Evolutionary conservation across 179 eudicot genomes (phyloP).

Genomic region (Camellia oleifera): DNA sequence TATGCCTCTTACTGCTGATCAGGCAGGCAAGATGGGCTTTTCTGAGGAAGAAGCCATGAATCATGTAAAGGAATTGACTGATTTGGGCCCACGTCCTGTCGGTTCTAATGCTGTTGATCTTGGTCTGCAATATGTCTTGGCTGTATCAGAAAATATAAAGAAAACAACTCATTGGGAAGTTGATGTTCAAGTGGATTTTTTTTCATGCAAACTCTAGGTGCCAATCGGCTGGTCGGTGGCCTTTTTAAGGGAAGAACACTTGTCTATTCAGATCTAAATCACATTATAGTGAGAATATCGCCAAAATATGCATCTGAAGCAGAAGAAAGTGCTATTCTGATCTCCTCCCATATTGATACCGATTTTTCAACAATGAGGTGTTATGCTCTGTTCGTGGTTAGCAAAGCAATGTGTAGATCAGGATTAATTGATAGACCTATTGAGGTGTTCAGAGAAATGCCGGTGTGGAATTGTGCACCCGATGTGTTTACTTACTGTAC

Average conservation of each 20-base stretch:
- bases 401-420: too few relatives aligned
- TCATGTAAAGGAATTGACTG: conserved; percentile 60
- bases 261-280: conserved; percentile 82
- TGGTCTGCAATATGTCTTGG: conserved; percentile 71
- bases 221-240: conserved; percentile 66
- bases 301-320: conserved; percentile 84
- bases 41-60: conserved; percentile 78
- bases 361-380: conserved; percentile 47
- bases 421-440: too few relatives aligned
- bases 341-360: conserved; percentile 92
- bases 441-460: too few relatives aligned
- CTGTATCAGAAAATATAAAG: conserved; percentile 60
- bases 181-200: conserved; percentile 81
- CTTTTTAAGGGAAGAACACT: conserved; percentile 76
- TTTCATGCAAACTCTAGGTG: conserved; percentile 75
- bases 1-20: conserved; percentile 51
- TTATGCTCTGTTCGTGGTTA: too few relatives aligned
- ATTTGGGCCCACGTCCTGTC: conserved; percentile 85
- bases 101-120: conserved; percentile 77
- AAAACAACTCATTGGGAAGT: conserved; percentile 89
- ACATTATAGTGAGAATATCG: conserved; percentile 65
- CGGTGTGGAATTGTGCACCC: too few relatives aligned
- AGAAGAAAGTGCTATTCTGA: conserved; percentile 68
- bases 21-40: conserved; percentile 87
- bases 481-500: too few relatives aligned